phyloP scores from a whole-genome alignment of 1,284 basidiomycete species.

The Leccinum pachyderme region DNA sequence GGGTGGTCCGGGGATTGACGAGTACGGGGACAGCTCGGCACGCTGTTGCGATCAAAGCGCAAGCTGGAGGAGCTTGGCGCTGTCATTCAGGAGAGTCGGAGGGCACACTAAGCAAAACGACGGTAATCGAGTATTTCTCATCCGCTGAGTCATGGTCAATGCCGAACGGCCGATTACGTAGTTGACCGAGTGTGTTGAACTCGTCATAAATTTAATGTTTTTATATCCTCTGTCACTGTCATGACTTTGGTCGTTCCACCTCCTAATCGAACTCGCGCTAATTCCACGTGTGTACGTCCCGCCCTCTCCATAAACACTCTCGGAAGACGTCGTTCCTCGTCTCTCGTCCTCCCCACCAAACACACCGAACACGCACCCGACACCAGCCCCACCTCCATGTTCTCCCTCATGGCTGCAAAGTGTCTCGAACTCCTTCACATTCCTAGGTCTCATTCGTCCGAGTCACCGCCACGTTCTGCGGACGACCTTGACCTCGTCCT shows the following conservation, averaged over 20 bases:
- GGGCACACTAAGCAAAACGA: conserved; percentile 51
- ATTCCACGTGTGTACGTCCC: conserved; percentile 59
- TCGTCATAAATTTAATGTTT: conserved; percentile 4
- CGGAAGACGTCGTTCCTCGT: conserved; percentile 50
- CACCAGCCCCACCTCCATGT: conserved; percentile 36
- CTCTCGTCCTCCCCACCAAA: conserved; percentile 33
- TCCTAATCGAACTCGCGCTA: conserved; percentile 51
- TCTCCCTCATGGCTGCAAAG: conserved; percentile 48
- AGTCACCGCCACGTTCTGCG: conserved; percentile 51
- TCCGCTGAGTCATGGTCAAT: conserved; percentile 21
- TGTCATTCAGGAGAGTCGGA: conserved; percentile 90
- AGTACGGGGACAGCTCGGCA: conserved; percentile 69
- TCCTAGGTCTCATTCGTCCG: conserved; percentile 34
- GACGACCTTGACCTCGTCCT: conserved; percentile 54
- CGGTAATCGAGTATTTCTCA: background rate
- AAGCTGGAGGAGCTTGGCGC: conserved; percentile 92
- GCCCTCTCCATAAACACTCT: conserved; percentile 52
- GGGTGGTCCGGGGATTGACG: background rate
- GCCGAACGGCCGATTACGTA: conserved; percentile 24
- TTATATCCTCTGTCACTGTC: conserved; percentile 16
- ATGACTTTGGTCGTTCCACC: conserved; percentile 35
- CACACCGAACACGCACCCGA: conserved; percentile 2
- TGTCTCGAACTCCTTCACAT: conserved; percentile 52
- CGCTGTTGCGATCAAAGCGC: conserved; percentile 93
- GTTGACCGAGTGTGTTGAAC: conserved; percentile 16